phyloP scores from a whole-genome alignment of 2,329 filamentous ascomycete genomes.

The Aspergillus sp. region DNA sequence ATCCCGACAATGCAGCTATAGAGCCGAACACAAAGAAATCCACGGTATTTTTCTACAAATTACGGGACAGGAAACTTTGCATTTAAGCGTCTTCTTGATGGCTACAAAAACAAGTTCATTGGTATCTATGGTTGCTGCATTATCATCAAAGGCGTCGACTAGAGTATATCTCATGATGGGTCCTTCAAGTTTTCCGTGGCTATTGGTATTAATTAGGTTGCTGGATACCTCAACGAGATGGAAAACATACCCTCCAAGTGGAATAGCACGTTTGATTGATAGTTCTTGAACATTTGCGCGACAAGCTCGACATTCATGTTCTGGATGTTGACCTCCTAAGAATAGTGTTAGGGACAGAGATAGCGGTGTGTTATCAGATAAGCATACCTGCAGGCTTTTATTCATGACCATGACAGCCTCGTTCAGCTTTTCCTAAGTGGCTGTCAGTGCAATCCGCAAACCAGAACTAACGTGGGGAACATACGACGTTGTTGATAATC shows the following conservation, averaged over 20 bases:
- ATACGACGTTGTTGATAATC: slow-evolving; percentile 95
- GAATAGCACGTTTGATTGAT: slow-evolving; percentile 95
- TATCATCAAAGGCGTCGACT: neutral
- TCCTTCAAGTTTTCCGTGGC: slow-evolving; percentile 83
- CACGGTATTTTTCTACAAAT: neutral
- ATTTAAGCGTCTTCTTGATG: neutral
- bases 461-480: slow-evolving; percentile 35
- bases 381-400: slow-evolving; percentile 74
- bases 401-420: slow-evolving; percentile 92
- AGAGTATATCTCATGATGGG: slow-evolving; percentile 55
- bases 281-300: slow-evolving; percentile 99
- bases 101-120: neutral
- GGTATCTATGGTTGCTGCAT: slow-evolving; percentile 4
- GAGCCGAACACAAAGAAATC: neutral
- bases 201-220: slow-evolving; percentile 34
- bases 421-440: slow-evolving; percentile 85
- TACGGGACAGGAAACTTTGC: neutral
- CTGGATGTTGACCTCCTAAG: slow-evolving; percentile 91
- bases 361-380: neutral
- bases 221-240: neutral
- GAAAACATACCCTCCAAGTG: slow-evolving; percentile 78
- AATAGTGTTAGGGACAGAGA: neutral
- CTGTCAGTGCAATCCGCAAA: neutral
- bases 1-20: neutral
- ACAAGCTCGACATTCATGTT: slow-evolving; percentile 99